These are phyloP conservation scores for Arthrobotrys conoides DNA, from an alignment of 2,329 filamentous ascomycete genomes.

Conservation along the genomic window DNA sequence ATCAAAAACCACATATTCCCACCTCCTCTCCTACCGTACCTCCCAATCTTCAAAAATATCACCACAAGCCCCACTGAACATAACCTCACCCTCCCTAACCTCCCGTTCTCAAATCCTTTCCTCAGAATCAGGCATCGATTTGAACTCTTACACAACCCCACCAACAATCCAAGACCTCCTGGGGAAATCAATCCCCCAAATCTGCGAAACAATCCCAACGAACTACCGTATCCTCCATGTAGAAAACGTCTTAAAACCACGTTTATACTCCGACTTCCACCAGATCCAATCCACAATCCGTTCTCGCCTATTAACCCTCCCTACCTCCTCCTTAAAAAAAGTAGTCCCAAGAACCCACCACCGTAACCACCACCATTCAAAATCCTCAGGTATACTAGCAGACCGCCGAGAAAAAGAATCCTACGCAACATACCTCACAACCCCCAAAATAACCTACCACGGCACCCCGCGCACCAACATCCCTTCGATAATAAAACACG, in stretches of 20 bases:
- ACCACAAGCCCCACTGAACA: neutral
- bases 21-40: slow-evolving; percentile 54
- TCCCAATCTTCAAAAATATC: neutral
- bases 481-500: slow-evolving; percentile 68
- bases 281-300: slow-evolving; percentile 64
- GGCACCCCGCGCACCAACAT: slow-evolving; percentile 67
- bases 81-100: slow-evolving; percentile 20
- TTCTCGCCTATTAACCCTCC: slow-evolving; percentile 61
- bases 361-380: slow-evolving; percentile 25
- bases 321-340: slow-evolving; percentile 47
- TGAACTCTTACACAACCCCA: slow-evolving; percentile 60
- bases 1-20: slow-evolving; percentile 40
- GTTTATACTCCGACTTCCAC: slow-evolving; percentile 66
- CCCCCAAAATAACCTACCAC: slow-evolving; percentile 68
- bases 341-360: slow-evolving; percentile 54
- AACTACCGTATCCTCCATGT: slow-evolving; percentile 67
- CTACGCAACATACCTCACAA: slow-evolving; percentile 66
- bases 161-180: slow-evolving; percentile 65
- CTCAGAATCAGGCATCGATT: slow-evolving; percentile 57
- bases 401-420: slow-evolving; percentile 63
- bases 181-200: slow-evolving; percentile 65
- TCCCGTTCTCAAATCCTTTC: slow-evolving; percentile 32
- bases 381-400: slow-evolving; percentile 21
- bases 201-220: slow-evolving; percentile 65
- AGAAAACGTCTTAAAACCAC: slow-evolving; percentile 67